Base-by-base conservation (phyloP, 2,329 filamentous ascomycete genomes). In the Xylaria arbuscula region DNA sequence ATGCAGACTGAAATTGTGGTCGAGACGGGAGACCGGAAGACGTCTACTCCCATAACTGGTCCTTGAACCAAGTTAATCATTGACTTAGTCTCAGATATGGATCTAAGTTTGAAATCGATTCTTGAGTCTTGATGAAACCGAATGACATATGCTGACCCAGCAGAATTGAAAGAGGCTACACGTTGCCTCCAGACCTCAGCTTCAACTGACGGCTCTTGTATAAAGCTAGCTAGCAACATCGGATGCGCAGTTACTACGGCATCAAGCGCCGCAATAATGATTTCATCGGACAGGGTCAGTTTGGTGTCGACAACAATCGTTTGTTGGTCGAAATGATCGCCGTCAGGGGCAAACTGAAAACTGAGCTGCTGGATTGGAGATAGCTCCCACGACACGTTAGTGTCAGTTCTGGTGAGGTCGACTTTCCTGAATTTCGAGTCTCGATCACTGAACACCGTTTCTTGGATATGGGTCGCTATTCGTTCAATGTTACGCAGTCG, bases 281-380 rank as follows among this genome's bases (percentile, higher is more conserved):
- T 45, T 17, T 60, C 55, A 48, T 65, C 40, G n/a, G 55, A 60
- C 60, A 65, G 8, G 32, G 24, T n/a, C n/a, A 60, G 32, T n/a
- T 22, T 48, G 10, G 62, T 65, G 2, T 54, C 62, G 19, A 60
- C 62, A 24, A 60, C 48, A 55, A 65, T 65, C 10, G 38, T 60
- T 48, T 65, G 62, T 28, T 65, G 55, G 24, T 65, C 62, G 36
- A 65, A 54, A 55, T 47, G 11, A 36, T 65, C 62, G 34, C 62
- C 62, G 17, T 65, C 38, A 28, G 62, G 36, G 28, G 22, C 34
- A 32, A 65, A 60, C n/a, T 65, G 55, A n/a, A 65, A 65, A 53
- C 62, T 65, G 22, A 65, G 55, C 36, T 65, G 55, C 56, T 60
- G 62, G 36, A 65, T 65, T 54, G 62, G 62, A 19, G 62, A 65